These are phyloP conservation scores for Psidium guajava DNA, from an alignment of 345 rosid genomes.

Conservation along the genomic window DNA sequence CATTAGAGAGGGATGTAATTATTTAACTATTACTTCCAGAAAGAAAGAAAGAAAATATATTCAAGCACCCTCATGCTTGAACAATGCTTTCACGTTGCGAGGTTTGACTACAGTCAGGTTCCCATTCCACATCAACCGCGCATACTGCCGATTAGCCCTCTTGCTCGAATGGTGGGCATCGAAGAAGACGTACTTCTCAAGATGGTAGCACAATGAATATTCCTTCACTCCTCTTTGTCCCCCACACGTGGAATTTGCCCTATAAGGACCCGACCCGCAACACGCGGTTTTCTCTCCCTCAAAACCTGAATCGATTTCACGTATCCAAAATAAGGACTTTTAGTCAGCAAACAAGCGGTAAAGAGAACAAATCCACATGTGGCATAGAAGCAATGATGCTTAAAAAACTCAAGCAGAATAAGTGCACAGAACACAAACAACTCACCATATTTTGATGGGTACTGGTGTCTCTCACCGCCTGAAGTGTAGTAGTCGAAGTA, in stretches of 20 bases:
- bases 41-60: fast-evolving
- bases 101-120: background rate
- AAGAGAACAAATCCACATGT: background rate
- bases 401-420: background rate
- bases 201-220: background rate
- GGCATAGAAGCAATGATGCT: background rate
- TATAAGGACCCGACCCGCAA: slow-evolving; percentile 6
- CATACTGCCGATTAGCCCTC: background rate
- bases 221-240: background rate
- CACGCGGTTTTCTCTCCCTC: slow-evolving; percentile 3
- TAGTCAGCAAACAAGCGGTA: too few species aligned
- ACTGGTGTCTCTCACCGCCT: slow-evolving; percentile 3
- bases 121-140: slow-evolving; percentile 9
- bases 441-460: slow-evolving; percentile 28
- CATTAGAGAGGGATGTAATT: fast-evolving
- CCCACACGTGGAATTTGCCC: background rate
- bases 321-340: background rate
- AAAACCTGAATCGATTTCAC: background rate
- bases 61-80: background rate
- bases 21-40: too few species aligned
- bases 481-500: slow-evolving; percentile 13
- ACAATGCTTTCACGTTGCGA: background rate
- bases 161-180: slow-evolving; percentile 3
- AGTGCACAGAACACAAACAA: background rate
- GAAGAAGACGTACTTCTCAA: slow-evolving; percentile 3